phyloP scores from a whole-genome alignment of 805 yeast species.

The Candida vartiovaarae region DNA sequence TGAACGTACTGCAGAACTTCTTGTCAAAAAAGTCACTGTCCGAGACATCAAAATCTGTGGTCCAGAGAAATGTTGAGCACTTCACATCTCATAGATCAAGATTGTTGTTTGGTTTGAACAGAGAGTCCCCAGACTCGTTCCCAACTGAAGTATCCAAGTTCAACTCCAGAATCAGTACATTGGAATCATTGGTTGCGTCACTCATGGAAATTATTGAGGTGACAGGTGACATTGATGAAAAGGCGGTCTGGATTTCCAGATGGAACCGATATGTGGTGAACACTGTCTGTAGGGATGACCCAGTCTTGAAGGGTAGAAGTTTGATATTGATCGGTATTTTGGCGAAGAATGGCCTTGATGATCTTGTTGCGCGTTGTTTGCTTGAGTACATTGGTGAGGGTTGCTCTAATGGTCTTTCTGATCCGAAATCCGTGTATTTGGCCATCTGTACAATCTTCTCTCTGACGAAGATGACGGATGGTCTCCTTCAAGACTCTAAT shows the following conservation, averaged over 20 bases:
- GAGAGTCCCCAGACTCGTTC: conserved; percentile 37
- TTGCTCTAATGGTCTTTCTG: conserved; percentile 24
- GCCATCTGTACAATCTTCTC: conserved; percentile 33
- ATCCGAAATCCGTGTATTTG: conserved; percentile 16
- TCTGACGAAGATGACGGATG: conserved; percentile 32
- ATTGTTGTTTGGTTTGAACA: conserved; percentile 62
- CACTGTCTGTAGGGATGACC: conserved; percentile 47
- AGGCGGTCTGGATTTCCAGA: conserved; percentile 50
- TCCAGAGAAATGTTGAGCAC: conserved; percentile 37
- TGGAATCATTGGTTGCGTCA: conserved; percentile 54
- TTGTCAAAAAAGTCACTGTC: conserved; percentile 49
- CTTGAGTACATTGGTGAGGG: conserved; percentile 26
- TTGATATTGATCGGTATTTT: conserved; percentile 63
- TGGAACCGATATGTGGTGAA: conserved; percentile 62
- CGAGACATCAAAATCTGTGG: conserved; percentile 28
- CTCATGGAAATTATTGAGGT: conserved; percentile 45
- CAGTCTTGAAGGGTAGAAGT: conserved; percentile 62
- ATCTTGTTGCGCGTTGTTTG: conserved; percentile 38
- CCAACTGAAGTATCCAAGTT: conserved; percentile 31
- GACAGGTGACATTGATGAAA: conserved; percentile 40
- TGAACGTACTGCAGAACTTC: conserved; percentile 66
- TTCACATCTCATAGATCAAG: conserved; percentile 56
- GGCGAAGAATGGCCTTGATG: conserved; percentile 56
- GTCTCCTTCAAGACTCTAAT: conserved; percentile 27
- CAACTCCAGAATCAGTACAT: conserved; percentile 31